A percentile compares a stretch with the other conserved stretches of the same genome.
These are phyloP conservation scores for Lasiosphaeria hispida DNA, from an alignment of 495 filamentous ascomycete genomes.

Conservation along the genomic window DNA sequence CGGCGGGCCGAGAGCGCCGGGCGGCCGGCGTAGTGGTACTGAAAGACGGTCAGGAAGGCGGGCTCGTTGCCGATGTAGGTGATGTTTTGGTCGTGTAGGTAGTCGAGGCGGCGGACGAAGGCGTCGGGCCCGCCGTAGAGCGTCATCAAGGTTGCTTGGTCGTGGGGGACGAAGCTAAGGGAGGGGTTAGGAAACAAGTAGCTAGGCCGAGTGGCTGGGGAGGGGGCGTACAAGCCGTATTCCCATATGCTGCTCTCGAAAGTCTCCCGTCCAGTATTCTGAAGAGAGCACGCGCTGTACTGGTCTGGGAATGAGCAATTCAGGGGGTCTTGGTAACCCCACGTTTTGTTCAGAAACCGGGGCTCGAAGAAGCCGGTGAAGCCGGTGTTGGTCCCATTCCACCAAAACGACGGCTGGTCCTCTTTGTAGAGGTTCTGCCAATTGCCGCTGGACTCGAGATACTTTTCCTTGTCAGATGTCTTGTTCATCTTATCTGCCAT, in stretches of 20 bases:
- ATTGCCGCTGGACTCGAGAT: slow-evolving; percentile 57
- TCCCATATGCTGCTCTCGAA: slow-evolving; percentile 73
- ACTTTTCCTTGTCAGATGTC: slow-evolving; percentile 57
- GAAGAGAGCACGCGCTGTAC: slow-evolving; percentile 58
- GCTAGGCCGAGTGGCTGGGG: too few species aligned
- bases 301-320: slow-evolving; percentile 58
- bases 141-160: slow-evolving; percentile 61
- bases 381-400: slow-evolving; percentile 57
- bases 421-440: slow-evolving; percentile 68
- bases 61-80: slow-evolving; percentile 74
- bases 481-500: slow-evolving; percentile 58
- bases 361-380: slow-evolving; percentile 71
- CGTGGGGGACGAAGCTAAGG: slow-evolving; percentile 62
- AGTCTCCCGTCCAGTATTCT: slow-evolving; percentile 61
- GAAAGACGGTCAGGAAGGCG: slow-evolving; percentile 65
- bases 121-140: slow-evolving; percentile 57
- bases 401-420: slow-evolving; percentile 56
- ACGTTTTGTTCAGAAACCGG: slow-evolving; percentile 62
- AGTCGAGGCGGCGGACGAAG: slow-evolving; percentile 63
- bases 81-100: slow-evolving; percentile 62
- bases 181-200: slow-evolving; percentile 11
- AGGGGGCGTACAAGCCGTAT: slow-evolving; percentile 56
- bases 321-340: slow-evolving; percentile 67
- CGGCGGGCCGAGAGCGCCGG: slow-evolving; percentile 62
- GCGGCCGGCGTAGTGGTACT: slow-evolving; percentile 69